A percentile compares a stretch with the other conserved stretches of the same genome.
These are phyloP conservation scores for Cicer arietinum DNA, from an alignment of 306 rosid species.

Conservation along the genomic window DNA sequence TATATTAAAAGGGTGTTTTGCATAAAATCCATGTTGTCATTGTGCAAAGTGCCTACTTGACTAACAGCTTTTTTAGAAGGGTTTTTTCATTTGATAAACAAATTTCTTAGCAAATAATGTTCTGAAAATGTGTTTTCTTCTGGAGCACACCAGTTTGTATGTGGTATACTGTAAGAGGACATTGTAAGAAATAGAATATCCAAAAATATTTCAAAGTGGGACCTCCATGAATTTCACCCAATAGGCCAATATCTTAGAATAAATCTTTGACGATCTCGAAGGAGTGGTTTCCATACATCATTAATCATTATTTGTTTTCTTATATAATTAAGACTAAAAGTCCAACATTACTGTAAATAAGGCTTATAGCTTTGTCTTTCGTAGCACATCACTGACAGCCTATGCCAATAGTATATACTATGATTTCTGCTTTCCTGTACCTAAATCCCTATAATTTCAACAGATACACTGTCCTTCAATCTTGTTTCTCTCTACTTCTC, in stretches of 20 bases:
- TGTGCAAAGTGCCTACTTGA: constrained; percentile 4
- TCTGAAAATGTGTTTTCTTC: background rate
- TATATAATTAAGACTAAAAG: background rate
- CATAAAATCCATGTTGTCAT: constrained; percentile 1
- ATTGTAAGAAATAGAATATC: constrained; percentile 14
- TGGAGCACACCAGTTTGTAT: background rate
- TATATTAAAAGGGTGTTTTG: background rate
- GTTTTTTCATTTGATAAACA: constrained; percentile 3
- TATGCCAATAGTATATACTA: constrained; percentile 5
- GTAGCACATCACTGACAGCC: constrained; percentile 1
- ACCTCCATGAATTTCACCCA: too few relatives aligned
- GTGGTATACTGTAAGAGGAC: constrained; percentile 8
- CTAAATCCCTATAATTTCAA: constrained; percentile 19
- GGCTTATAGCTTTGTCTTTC: background rate
- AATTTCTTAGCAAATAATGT: constrained; percentile 22
- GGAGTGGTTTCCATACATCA: constrained; percentile 23
- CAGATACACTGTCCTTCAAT: constrained; percentile 8
- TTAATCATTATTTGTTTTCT: constrained; percentile 16
- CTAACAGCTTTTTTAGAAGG: constrained; percentile 5
- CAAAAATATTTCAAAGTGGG: too few relatives aligned
- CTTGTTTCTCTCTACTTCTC: constrained; percentile 15
- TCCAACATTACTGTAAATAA: constrained; percentile 2
- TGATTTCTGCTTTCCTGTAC: constrained; percentile 22
- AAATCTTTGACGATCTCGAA: background rate
- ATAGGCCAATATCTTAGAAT: too few relatives aligned